Evolutionary conservation across 192 early-diverging fungal species (phyloP), one percentile per base, ranked within the genome.

Genomic region (Thamnidium elegans): DNA sequence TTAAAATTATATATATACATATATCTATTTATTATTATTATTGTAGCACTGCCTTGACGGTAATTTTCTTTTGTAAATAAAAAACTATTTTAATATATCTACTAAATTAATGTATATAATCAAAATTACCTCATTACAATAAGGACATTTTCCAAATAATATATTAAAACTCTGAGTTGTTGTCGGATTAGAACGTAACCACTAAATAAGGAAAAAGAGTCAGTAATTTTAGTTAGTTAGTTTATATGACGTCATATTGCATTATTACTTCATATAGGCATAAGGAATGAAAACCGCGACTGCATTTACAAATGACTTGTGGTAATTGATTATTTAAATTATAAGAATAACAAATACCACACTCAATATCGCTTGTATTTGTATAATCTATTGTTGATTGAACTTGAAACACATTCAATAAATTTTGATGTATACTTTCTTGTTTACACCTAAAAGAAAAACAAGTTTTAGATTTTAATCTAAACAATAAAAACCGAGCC

Each of bases 301-400:
- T 53, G 26, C 67, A 68, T 31, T 23, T 36, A 21, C 67, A 68
- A 32, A 68, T 47, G 4, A 32, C n/a, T 8, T 59, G 46, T 2
- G 67, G 67, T 14, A 39, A 21, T 7, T 61, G 42, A 39, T 61
- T 34, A 20, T 47, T 19, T 36, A 70, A 30, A 21, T 70, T 62
- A 36, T 64, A 70, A 19, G 62, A 45, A 39, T 70, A 70, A n/a
- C 68, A 70, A 17, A 70, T 70, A 15, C 68, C 68, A 42, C 68
- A 70, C 46, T 70, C 68, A 36, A 64, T 51, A 20, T 70, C 59
- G 15, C 23, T 50, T 13, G 34, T 3, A 9, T 63, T 11, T 15
- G 45, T 43, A 7, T 55, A 30, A 7, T 65, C 63, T 14, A 44
- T 20, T 13, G 34, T 39, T 36, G 39, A 11, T 44, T 46, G 39